Percentiles rank a stretch among this genome's conserved stretches.
Conservation (phyloP, 805 yeast species). For the Barnettozyma botsteinii region DNA sequence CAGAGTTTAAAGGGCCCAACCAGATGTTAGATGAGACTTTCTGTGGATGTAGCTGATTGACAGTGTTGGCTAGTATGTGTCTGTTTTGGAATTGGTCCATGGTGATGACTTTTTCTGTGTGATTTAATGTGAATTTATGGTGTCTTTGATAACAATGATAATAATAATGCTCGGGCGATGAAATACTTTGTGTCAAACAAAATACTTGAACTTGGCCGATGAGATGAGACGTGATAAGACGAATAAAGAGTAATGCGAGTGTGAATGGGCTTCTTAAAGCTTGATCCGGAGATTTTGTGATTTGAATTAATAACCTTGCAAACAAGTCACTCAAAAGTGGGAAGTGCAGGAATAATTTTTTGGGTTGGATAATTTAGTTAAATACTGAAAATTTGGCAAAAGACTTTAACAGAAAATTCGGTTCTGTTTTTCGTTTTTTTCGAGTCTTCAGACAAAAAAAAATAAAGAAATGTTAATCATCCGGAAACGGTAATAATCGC, state of each 20-base stretch:
- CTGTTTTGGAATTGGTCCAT: conserved; percentile 23
- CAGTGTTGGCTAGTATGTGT: conserved; percentile 22
- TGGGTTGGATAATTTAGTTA: too few relatives aligned
- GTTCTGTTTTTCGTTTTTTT: neutral
- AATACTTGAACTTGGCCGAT: too few relatives aligned
- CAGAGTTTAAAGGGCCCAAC: conserved; percentile 41
- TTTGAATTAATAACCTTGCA: neutral
- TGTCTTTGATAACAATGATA: neutral
- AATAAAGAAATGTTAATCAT: neutral
- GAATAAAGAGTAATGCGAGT: too few relatives aligned
- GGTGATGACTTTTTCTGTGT: too few relatives aligned
- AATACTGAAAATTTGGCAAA: neutral
- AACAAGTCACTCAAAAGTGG: neutral
- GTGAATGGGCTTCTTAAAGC: too few relatives aligned
- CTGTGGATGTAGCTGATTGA: conserved; percentile 34
- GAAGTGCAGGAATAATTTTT: neutral
- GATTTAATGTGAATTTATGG: neutral
- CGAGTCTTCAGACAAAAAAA: neutral
- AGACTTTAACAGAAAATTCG: neutral
- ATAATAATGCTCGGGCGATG: neutral
- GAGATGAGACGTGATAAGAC: too few relatives aligned
- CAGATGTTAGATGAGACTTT: conserved; percentile 35
- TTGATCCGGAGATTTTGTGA: too few relatives aligned
- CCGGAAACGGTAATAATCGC: conserved; percentile 1
- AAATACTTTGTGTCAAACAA: neutral